phyloP scores from a whole-genome alignment of 352 stramenopile genomes.

The Plasmopara viticola region DNA sequence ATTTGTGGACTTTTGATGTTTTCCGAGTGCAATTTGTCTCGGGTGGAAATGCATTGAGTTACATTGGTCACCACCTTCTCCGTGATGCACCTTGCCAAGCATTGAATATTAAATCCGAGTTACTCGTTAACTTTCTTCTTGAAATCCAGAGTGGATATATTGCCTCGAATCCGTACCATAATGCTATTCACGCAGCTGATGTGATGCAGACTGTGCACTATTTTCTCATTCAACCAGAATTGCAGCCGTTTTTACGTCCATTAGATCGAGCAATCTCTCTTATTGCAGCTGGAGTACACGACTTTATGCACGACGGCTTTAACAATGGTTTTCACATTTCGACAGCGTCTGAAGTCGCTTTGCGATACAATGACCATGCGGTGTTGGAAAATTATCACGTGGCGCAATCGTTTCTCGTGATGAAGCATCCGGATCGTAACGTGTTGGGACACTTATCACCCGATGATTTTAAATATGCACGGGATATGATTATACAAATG shows the following conservation, averaged over 20 bases:
- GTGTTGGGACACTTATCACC: constrained; percentile 64
- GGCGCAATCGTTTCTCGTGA: constrained; percentile 84
- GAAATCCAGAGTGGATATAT: constrained; percentile 84
- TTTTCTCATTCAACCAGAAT: constrained; percentile 70
- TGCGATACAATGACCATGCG: constrained; percentile 86
- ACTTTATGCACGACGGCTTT: constrained; percentile 88
- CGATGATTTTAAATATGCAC: constrained; percentile 82
- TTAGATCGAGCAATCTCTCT: constrained; percentile 69
- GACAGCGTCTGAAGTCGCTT: constrained; percentile 76
- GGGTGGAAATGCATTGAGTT: constrained; percentile 60
- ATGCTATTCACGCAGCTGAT: constrained; percentile 84
- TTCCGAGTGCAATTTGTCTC: constrained; percentile 69
- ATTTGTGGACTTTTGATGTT: constrained; percentile 71
- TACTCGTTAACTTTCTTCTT: constrained; percentile 68
- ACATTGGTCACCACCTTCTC: constrained; percentile 74
- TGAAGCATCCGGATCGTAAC: constrained; percentile 85
- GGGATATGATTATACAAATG: constrained; percentile 88
- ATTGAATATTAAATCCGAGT: constrained; percentile 51
- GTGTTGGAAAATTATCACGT: constrained; percentile 88
- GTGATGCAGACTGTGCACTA: constrained; percentile 87
- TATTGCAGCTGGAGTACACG: constrained; percentile 78
- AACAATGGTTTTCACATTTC: constrained; percentile 89
- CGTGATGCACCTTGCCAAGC: constrained; percentile 50
- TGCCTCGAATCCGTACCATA: constrained; percentile 84
- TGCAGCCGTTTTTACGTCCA: constrained; percentile 67